phyloP scores from a whole-genome alignment of 495 filamentous ascomycete species.

The Penicillium taxi region DNA sequence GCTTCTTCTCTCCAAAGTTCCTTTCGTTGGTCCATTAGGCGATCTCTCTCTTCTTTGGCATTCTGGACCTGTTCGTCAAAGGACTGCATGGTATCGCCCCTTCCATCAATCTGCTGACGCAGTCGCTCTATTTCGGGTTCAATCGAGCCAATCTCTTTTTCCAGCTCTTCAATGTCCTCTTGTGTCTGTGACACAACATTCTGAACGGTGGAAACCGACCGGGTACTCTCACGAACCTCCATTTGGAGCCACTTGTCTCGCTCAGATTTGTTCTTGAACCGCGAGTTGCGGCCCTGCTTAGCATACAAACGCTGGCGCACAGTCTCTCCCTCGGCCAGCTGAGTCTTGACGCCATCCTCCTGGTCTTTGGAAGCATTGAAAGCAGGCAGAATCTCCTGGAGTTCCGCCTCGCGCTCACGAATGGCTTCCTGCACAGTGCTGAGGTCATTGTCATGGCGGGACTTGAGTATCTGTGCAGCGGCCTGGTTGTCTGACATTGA shows the following conservation, averaged over 20 bases:
- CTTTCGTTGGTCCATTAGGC: slow-evolving; percentile 79
- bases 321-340: slow-evolving; percentile 68
- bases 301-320: slow-evolving; percentile 74
- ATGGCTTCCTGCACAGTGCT: slow-evolving; percentile 69
- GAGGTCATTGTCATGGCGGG: slow-evolving; percentile 64
- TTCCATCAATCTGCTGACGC: slow-evolving; percentile 67
- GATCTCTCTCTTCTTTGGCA: slow-evolving; percentile 74
- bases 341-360: slow-evolving; percentile 58
- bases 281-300: slow-evolving; percentile 86
- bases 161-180: slow-evolving; percentile 73
- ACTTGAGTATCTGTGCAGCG: slow-evolving; percentile 60
- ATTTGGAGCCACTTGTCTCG: slow-evolving; percentile 75
- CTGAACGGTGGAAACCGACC: slow-evolving; percentile 66
- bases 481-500: slow-evolving; percentile 71
- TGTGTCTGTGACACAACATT: slow-evolving; percentile 72
- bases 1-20: slow-evolving; percentile 86
- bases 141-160: slow-evolving; percentile 58
- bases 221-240: slow-evolving; percentile 74
- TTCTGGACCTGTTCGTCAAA: slow-evolving; percentile 64
- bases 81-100: slow-evolving; percentile 61
- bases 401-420: slow-evolving; percentile 62
- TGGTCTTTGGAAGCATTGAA: slow-evolving; percentile 66
- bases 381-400: slow-evolving; percentile 61
- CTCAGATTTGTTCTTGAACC: slow-evolving; percentile 80
- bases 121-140: slow-evolving; percentile 66